Base-by-base conservation (phyloP, 2,329 filamentous ascomycete species). In the Alternaria hordeiaustralica region DNA sequence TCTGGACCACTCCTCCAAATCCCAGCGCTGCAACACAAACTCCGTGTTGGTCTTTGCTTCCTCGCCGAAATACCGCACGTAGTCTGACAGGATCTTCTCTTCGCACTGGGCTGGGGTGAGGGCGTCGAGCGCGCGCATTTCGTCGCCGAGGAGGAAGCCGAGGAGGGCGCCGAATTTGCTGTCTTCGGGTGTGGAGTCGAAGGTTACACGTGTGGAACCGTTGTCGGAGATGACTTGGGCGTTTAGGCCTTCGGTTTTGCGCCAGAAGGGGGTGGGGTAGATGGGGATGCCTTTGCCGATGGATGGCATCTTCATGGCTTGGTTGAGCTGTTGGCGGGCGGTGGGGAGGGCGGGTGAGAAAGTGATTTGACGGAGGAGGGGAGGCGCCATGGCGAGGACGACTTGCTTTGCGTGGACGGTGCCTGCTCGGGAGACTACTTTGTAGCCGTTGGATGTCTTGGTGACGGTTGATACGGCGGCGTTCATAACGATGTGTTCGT, bases 231-330 rank as follows among this genome's bases (percentile, higher is more conserved):
- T 26, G 15, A 64, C 67, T 55, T 73, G 70, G 3, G 86, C 87
- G 61, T 82, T 84, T 36, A 83, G 79, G 3, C 63, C 61, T 0
- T 83, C 82, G 1, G 36, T 41, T 1, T 73, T 60, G 1, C 78
- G 71, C 86, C 86, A 88, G 71, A 82, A 87, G 0, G 84, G 82
- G 5, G 71, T 70, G 1, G 72, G 60, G 72, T 83, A 87, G 28
- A 82, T 75, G 10, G 84, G 69, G 56, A 88, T 85, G 6, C 81
- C 82, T 71, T 88, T 88, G 54, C 81, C 82, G 67, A 86, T 86
- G 63, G 83, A 83, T 4, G 86, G 85, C 43, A 83, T 81, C 0
- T 66, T 72, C 6, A 79, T 79, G 0, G 80, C 75, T 4, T 80
- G 68, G 12, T 75, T 66, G 46, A 82, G 71, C 0, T 75, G 70